A percentile compares a stretch with the other conserved stretches of the same genome.
Conservation (phyloP, 2,329 filamentous ascomycete genomes). For the Aspergillus spinulosporus region DNA sequence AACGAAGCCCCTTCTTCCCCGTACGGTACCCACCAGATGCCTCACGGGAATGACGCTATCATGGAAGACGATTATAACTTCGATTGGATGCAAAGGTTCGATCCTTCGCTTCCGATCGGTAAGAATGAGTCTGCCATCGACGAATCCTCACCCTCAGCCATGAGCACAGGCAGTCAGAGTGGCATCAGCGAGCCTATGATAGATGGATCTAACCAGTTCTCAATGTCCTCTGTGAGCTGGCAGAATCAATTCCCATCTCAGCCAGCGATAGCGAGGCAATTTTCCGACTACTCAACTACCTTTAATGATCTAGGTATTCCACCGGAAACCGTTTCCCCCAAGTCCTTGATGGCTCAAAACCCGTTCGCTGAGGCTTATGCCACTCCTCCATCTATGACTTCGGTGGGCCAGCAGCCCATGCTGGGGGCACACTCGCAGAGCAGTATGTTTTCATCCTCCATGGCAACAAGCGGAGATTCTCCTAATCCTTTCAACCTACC, state of each 20-base stretch:
- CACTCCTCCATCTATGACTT: slow-evolving; percentile 72
- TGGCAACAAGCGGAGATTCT: slow-evolving; percentile 46
- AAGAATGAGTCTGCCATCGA: slow-evolving; percentile 79
- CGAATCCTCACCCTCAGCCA: slow-evolving; percentile 90
- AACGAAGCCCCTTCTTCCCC: slow-evolving; percentile 44
- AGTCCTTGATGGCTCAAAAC: slow-evolving; percentile 69
- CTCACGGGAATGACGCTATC: slow-evolving; percentile 56
- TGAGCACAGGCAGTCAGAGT: slow-evolving; percentile 91
- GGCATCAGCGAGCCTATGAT: slow-evolving; percentile 78
- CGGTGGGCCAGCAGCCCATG: slow-evolving; percentile 66
- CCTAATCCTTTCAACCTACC: slow-evolving; percentile 50
- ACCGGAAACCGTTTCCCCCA: slow-evolving; percentile 73
- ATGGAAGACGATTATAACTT: slow-evolving; percentile 71
- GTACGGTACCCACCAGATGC: slow-evolving; percentile 54
- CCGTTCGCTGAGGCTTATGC: slow-evolving; percentile 71
- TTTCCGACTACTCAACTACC: slow-evolving; percentile 71
- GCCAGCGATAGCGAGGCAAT: slow-evolving; percentile 65
- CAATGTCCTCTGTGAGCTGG: slow-evolving; percentile 61
- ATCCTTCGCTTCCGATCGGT: slow-evolving; percentile 71
- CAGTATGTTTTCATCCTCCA: slow-evolving; percentile 51
- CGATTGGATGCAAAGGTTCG: slow-evolving; percentile 82
- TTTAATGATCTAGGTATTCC: slow-evolving; percentile 74
- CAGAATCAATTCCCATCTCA: slow-evolving; percentile 69
- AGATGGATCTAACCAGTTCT: slow-evolving; percentile 68
- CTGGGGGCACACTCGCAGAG: slow-evolving; percentile 64